These are phyloP conservation scores for Phalaenopsis equestris DNA, from an alignment of 106 monocot genomes.

Conservation along the genomic window DNA sequence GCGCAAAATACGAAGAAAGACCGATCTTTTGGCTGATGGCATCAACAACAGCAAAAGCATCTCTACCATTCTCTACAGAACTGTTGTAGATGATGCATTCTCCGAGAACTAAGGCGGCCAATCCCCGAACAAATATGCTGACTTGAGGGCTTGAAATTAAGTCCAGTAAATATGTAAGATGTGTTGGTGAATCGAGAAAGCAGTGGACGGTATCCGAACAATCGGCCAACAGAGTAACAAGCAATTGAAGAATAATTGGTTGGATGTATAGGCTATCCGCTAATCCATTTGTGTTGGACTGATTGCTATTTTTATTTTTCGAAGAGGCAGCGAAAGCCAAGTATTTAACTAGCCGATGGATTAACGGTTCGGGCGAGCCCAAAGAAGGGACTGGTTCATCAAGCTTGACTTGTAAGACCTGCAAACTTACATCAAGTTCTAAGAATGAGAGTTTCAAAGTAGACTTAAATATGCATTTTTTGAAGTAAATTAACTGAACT, in stretches of 20 bases:
- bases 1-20: constrained; percentile 62
- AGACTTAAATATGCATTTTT: not conserved
- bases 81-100: constrained; percentile 83
- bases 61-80: constrained; percentile 37
- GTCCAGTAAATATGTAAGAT: constrained; percentile 72
- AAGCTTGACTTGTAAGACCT: constrained; percentile 69
- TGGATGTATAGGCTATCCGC: constrained; percentile 40
- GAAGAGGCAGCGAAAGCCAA: constrained; percentile 54
- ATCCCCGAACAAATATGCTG: constrained; percentile 43
- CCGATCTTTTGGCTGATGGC: constrained; percentile 87
- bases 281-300: constrained; percentile 13
- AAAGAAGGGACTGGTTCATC: constrained; percentile 65
- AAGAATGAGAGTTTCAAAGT: not conserved
- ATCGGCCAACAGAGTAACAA: constrained; percentile 72
- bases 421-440: constrained; percentile 13
- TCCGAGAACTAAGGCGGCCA: constrained; percentile 68
- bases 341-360: constrained; percentile 74
- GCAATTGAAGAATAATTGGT: constrained; percentile 59
- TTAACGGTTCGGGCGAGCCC: constrained; percentile 61
- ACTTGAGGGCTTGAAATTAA: constrained; percentile 38
- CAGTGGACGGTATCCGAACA: constrained; percentile 69
- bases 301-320: constrained; percentile 28
- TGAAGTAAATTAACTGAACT: not conserved
- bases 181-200: constrained; percentile 59
- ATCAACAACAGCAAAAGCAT: constrained; percentile 83